phyloP scores from a whole-genome alignment of 2,329 filamentous ascomycete genomes.

The Rutstroemia sydowiana region DNA sequence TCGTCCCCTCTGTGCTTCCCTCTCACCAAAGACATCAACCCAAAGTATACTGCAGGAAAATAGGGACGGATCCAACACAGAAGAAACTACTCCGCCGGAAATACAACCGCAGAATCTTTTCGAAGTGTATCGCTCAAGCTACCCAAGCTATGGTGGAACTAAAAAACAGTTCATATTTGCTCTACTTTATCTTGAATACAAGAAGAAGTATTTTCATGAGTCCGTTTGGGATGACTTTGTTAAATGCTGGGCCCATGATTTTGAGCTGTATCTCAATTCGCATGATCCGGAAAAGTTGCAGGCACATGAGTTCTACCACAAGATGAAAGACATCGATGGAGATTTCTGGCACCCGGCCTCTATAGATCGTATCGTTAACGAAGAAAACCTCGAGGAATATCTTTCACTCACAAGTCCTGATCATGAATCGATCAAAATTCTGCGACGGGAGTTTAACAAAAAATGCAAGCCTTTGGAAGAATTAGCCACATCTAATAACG shows the following conservation, averaged over 20 bases:
- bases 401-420: too few relatives aligned
- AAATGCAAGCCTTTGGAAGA: too few relatives aligned
- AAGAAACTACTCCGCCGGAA: background rate
- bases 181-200: constrained; percentile 36
- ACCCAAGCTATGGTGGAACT: constrained; percentile 38
- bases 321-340: background rate
- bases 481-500: too few relatives aligned
- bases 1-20: too few relatives aligned
- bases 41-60: background rate
- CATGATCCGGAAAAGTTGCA: background rate
- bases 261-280: constrained; percentile 14
- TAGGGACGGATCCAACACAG: background rate
- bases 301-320: constrained; percentile 1
- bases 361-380: background rate
- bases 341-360: background rate
- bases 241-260: constrained; percentile 36
- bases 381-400: background rate
- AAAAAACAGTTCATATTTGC: constrained; percentile 38
- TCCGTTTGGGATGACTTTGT: constrained; percentile 49
- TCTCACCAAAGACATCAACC: too few relatives aligned
- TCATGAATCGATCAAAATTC: background rate
- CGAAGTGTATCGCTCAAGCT: constrained; percentile 35
- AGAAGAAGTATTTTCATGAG: constrained; percentile 32
- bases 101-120: constrained; percentile 19
- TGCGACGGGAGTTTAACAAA: too few relatives aligned